Conservation (phyloP, 768 basidiomycete species). For the Leccinum longicurvipes region DNA sequence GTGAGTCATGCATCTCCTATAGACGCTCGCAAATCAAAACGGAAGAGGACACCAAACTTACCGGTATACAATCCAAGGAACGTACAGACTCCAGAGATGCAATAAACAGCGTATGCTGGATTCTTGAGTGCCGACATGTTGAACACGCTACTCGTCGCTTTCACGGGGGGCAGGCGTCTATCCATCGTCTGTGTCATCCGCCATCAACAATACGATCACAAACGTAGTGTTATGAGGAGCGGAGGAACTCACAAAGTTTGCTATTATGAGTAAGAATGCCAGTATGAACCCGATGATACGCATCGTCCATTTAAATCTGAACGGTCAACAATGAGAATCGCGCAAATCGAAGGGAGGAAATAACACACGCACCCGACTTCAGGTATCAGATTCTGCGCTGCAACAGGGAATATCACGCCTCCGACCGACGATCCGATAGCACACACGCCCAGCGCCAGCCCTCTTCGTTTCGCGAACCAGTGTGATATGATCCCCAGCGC, state of each 20-base stretch:
- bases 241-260: constrained; percentile 46
- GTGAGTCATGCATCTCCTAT: constrained; percentile 1
- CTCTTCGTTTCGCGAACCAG: constrained; percentile 64
- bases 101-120: constrained; percentile 52
- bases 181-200: constrained; percentile 24
- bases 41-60: constrained; percentile 21
- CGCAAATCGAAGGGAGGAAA: neutral
- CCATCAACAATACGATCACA: neutral
- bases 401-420: constrained; percentile 64
- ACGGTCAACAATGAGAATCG: neutral
- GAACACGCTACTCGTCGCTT: constrained; percentile 54
- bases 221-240: neutral
- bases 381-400: constrained; percentile 51
- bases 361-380: constrained; percentile 46
- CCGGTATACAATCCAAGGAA: constrained; percentile 74
- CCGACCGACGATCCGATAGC: constrained; percentile 69
- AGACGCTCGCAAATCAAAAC: neutral
- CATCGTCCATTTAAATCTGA: constrained; percentile 77
- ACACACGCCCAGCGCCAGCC: constrained; percentile 56
- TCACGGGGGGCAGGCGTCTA: constrained; percentile 52
- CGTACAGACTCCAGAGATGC: constrained; percentile 48
- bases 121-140: constrained; percentile 49
- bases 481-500: constrained; percentile 59
- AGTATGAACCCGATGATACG: constrained; percentile 66
- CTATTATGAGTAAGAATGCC: constrained; percentile 45